phyloP scores from a whole-genome alignment of 371 early-diverging fungal species.

The Smittium mucronatum region DNA sequence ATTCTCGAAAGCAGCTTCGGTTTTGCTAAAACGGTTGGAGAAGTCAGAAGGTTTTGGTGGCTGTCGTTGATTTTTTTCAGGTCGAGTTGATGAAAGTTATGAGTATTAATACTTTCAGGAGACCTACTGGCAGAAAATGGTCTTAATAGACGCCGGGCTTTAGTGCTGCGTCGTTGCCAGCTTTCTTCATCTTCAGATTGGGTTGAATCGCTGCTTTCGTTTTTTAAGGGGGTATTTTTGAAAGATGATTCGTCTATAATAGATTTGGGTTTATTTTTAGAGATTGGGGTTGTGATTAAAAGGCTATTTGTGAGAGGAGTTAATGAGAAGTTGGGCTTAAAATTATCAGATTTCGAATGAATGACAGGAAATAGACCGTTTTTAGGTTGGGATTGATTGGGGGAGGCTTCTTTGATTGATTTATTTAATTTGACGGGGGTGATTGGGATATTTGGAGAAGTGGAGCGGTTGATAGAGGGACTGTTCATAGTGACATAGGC shows the following conservation, averaged over 20 bases:
- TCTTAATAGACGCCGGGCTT: not conserved
- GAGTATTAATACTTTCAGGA: not conserved
- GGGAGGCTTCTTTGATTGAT: not conserved
- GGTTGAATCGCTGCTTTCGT: slow-evolving; percentile 1
- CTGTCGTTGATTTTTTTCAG: not conserved
- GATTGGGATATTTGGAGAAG: not conserved
- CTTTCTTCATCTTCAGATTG: slow-evolving; percentile 11
- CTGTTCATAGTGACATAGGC: slow-evolving; percentile 10
- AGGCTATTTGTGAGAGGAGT: not conserved
- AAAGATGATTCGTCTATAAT: not conserved
- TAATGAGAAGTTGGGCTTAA: not conserved
- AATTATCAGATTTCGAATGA: not conserved
- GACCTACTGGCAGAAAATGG: not conserved
- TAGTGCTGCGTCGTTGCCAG: slow-evolving; percentile 2
- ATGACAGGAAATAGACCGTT: not conserved
- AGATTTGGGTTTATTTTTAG: not conserved
- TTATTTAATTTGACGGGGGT: not conserved
- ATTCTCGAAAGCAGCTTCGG: not conserved
- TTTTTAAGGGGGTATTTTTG: not conserved
- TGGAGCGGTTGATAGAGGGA: not conserved
- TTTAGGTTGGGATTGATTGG: not conserved
- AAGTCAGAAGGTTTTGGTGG: not conserved
- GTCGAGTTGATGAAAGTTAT: not conserved
- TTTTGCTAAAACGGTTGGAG: not conserved
- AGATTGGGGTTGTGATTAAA: not conserved